These are phyloP conservation scores for Lactarius vividus DNA, from an alignment of 768 basidiomycete genomes.

Conservation along the genomic window DNA sequence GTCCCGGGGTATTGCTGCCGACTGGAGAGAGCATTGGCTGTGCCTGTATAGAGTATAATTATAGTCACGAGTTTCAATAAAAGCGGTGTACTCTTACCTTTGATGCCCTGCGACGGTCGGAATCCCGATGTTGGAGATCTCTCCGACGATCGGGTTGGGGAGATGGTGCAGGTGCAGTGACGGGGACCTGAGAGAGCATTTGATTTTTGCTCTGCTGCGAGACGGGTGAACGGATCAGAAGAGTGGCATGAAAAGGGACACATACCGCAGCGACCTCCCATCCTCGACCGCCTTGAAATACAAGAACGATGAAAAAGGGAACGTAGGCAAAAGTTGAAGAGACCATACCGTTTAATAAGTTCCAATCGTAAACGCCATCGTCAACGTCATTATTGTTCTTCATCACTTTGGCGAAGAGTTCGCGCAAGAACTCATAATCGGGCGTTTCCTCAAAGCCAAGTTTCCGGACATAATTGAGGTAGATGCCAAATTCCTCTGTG, in stretches of 20 bases:
- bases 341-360: conserved; percentile 70
- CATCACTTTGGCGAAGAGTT: conserved; percentile 90
- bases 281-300: conserved; percentile 72
- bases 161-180: conserved; percentile 42
- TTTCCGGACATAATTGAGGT: conserved; percentile 98
- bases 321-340: conserved; percentile 1
- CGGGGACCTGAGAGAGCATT: conserved; percentile 64
- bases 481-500: conserved; percentile 96
- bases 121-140: conserved; percentile 53
- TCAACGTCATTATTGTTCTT: conserved; percentile 89
- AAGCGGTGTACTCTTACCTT: conserved; percentile 39
- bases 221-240: not conserved
- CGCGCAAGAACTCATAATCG: conserved; percentile 97
- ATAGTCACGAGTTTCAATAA: conserved; percentile 68
- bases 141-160: conserved; percentile 53
- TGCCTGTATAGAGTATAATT: conserved; percentile 43
- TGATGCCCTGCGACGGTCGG: conserved; percentile 63
- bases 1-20: conserved; percentile 47
- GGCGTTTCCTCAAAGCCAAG: conserved; percentile 99
- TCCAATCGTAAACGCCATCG: conserved; percentile 97
- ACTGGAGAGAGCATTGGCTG: conserved; percentile 60
- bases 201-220: conserved; percentile 56
- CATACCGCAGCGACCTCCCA: conserved; percentile 84
- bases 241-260: conserved; percentile 19
- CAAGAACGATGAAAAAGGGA: conserved; percentile 2